Conservation (phyloP, 2,329 filamentous ascomycete species). For the Pyrenochaeta sp. region DNA sequence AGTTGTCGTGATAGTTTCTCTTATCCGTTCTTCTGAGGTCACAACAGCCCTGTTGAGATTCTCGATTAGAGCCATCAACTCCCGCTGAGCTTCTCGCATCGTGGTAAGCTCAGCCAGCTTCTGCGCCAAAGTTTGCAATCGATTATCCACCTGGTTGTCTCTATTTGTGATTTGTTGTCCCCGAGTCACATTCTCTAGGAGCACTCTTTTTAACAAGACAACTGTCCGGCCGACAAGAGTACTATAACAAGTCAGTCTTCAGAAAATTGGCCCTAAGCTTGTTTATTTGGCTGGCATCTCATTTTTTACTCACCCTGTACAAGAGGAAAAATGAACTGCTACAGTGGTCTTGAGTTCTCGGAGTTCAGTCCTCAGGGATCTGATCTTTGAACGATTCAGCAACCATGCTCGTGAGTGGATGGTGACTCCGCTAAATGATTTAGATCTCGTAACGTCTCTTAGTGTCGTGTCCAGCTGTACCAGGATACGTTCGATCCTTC, state of each 20-base stretch:
- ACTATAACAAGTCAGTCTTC: not conserved
- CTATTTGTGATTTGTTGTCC: not conserved
- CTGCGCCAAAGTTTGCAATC: not conserved
- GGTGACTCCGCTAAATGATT: not conserved
- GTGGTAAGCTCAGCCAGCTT: not conserved
- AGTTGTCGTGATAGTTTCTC: not conserved
- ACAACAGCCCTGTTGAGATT: not conserved
- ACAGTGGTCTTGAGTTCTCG: not conserved
- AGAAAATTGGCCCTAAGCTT: not conserved
- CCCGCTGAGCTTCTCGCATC: too few relatives aligned
- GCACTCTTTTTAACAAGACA: not conserved
- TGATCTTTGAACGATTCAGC: not conserved
- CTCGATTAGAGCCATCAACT: not conserved
- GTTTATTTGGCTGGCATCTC: too few relatives aligned
- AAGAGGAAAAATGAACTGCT: not conserved
- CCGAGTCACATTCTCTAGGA: not conserved
- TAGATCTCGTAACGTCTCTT: not conserved
- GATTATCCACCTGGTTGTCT: not conserved
- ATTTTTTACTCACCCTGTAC: not conserved
- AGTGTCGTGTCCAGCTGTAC: not conserved
- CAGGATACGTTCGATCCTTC: not conserved
- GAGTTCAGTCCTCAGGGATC: not conserved
- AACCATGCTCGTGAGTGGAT: not conserved
- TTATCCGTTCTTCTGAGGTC: not conserved
- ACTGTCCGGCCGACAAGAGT: not conserved